These are phyloP conservation scores for Pseudognaphalium luteoalbum DNA, from an alignment of 129 eudicot species.

Conservation along the genomic window DNA sequence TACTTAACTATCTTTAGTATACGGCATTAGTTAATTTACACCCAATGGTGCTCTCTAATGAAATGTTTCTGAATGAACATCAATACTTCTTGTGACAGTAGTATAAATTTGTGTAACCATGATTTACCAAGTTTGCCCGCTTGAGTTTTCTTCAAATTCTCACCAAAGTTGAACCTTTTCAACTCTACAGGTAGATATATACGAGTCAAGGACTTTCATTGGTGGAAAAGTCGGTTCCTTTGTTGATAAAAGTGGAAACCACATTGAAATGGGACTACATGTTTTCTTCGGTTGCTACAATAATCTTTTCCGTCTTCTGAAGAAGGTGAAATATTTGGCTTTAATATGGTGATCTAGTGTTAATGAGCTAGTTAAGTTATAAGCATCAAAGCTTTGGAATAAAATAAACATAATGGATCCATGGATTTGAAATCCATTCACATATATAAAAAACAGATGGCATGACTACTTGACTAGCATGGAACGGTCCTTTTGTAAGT, in stretches of 20 bases:
- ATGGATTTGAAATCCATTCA: not conserved
- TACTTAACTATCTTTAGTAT: conserved; percentile 2
- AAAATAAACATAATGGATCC: not conserved
- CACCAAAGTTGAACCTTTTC: conserved; percentile 18
- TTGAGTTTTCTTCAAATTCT: conserved; percentile 10
- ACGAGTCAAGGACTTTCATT: conserved; percentile 86
- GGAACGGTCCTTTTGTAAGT: conserved; percentile 1
- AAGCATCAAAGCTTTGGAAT: not conserved
- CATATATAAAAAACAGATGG: not conserved
- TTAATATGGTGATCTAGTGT: not conserved
- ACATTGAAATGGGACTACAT: conserved; percentile 97
- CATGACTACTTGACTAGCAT: not conserved
- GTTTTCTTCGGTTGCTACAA: conserved; percentile 99
- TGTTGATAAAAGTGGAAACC: conserved; percentile 90
- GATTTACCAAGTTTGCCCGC: conserved; percentile 11
- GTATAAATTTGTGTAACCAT: conserved; percentile 8
- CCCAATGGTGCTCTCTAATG: conserved; percentile 5
- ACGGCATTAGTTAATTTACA: not conserved
- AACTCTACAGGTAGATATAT: conserved; percentile 81
- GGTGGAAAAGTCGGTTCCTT: conserved; percentile 99
- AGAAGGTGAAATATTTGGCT: conserved; percentile 58
- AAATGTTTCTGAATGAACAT: not conserved
- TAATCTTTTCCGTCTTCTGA: conserved; percentile 91
- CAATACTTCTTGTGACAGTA: not conserved
- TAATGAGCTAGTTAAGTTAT: not conserved